Percentiles rank a stretch among this genome's conserved stretches.
These are phyloP conservation scores for Trichoderma virens DNA, from an alignment of 495 filamentous ascomycete genomes.

Conservation along the genomic window DNA sequence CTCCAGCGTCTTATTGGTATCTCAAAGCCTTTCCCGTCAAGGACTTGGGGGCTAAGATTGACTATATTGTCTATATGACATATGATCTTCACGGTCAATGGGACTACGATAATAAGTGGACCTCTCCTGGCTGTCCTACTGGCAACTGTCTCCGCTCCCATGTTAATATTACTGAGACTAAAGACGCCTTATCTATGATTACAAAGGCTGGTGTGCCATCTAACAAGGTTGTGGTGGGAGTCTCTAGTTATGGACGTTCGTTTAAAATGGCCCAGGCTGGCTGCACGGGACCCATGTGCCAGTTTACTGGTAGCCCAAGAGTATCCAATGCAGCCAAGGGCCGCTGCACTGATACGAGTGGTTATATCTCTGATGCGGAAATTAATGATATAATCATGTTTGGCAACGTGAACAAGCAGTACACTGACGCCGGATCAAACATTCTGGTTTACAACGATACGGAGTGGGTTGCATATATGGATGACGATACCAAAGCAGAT, in stretches of 20 bases:
- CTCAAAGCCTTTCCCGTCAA: constrained; percentile 18
- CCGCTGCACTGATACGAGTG: constrained; percentile 29
- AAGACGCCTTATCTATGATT: constrained; percentile 34
- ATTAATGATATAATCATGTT: constrained; percentile 23
- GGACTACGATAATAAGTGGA: constrained; percentile 13
- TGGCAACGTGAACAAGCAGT: constrained; percentile 10
- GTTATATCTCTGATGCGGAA: constrained; percentile 31
- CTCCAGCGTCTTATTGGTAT: constrained; percentile 22
- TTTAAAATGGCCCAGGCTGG: constrained; percentile 28
- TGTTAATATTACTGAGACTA: constrained; percentile 38
- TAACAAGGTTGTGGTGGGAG: constrained; percentile 33
- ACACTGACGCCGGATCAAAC: constrained; percentile 22
- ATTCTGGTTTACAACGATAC: constrained; percentile 37
- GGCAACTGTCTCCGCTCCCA: constrained; percentile 37
- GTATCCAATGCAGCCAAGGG: constrained; percentile 20
- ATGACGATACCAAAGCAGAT: constrained; percentile 17
- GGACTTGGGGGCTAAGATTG: constrained; percentile 17
- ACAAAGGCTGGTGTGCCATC: constrained; percentile 42
- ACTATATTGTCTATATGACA: constrained; percentile 28
- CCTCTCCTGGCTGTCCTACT: constrained; percentile 21
- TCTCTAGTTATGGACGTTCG: constrained; percentile 30
- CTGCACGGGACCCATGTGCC: constrained; percentile 21
- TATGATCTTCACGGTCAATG: constrained; percentile 26
- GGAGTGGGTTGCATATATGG: constrained; percentile 39
- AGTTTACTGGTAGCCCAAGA: constrained; percentile 12